These are phyloP conservation scores for Populus trichocarpa DNA, from an alignment of 441 rosid species.

Conservation along the genomic window DNA sequence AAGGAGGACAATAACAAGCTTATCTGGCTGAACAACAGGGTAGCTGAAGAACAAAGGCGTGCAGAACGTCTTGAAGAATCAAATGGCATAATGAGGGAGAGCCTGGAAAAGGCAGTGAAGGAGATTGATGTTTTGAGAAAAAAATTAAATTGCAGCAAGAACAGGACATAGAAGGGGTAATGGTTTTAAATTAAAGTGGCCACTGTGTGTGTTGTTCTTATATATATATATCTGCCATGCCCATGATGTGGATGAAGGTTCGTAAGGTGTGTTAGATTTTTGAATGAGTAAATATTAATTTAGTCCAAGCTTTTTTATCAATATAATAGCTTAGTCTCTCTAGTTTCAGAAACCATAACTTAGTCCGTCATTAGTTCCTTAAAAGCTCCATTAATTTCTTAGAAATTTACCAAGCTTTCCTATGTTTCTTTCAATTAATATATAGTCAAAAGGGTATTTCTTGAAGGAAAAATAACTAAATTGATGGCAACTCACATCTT, in stretches of 20 bases:
- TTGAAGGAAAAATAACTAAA: no score
- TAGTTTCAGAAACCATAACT: no score
- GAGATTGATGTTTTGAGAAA: conserved; percentile 47
- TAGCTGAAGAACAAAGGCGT: conserved; percentile 31
- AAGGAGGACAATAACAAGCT: conserved; percentile 61
- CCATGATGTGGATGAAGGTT: not conserved
- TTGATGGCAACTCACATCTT: not conserved
- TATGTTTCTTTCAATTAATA: not conserved
- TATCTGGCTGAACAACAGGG: conserved; percentile 40
- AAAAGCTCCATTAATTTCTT: no score
- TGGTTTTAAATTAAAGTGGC: not conserved
- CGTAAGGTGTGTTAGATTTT: not conserved
- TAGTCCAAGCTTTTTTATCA: not conserved
- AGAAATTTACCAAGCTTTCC: not conserved
- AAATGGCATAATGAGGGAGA: conserved; percentile 34
- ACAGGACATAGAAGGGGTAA: conserved; percentile 62
- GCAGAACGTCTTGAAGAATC: conserved; percentile 45
- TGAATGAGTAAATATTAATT: not conserved
- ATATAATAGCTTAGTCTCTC: no score
- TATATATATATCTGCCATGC: not conserved
- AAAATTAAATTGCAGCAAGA: conserved; percentile 54
- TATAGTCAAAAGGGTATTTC: not conserved
- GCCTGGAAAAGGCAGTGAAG: conserved; percentile 43
- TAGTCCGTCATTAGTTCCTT: no score
- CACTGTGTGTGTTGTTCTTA: no score